Percentiles rank a stretch among this genome's conserved stretches.
phyloP scores from a whole-genome alignment of 2,329 filamentous ascomycete species.

The Nothopassalora personata region DNA sequence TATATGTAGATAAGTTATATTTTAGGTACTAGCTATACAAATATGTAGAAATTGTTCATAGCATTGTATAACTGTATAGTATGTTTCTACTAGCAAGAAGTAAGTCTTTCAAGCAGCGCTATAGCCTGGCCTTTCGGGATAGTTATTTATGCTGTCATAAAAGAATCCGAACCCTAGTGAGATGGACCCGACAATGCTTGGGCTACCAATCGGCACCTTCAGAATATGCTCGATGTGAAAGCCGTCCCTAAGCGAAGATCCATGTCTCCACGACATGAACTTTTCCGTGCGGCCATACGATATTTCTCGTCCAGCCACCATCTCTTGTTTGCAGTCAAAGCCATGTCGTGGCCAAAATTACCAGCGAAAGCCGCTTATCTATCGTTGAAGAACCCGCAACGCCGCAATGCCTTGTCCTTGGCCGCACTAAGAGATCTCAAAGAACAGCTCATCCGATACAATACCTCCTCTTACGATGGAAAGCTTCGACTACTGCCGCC shows the following conservation, averaged over 20 bases:
- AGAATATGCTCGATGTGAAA: neutral
- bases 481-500: conserved; percentile 12
- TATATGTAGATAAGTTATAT: too few relatives aligned
- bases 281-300: neutral
- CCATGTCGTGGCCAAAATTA: conserved; percentile 12
- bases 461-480: conserved; percentile 15
- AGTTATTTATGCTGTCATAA: too few relatives aligned
- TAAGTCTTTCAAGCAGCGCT: too few relatives aligned
- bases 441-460: conserved; percentile 14
- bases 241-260: neutral
- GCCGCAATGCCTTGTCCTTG: conserved; percentile 15
- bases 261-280: neutral
- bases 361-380: conserved; percentile 17
- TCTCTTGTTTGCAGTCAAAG: neutral
- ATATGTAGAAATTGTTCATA: too few relatives aligned
- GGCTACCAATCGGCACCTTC: neutral
- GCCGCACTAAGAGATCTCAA: conserved; percentile 11
- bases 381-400: conserved; percentile 11
- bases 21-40: too few relatives aligned
- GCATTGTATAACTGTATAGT: too few relatives aligned
- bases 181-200: neutral
- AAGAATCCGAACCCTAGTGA: too few relatives aligned
- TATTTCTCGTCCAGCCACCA: neutral
- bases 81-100: too few relatives aligned
- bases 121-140: too few relatives aligned